Evolutionary conservation across 495 filamentous ascomycete species (phyloP).

Genomic region (Tuber brumale): DNA sequence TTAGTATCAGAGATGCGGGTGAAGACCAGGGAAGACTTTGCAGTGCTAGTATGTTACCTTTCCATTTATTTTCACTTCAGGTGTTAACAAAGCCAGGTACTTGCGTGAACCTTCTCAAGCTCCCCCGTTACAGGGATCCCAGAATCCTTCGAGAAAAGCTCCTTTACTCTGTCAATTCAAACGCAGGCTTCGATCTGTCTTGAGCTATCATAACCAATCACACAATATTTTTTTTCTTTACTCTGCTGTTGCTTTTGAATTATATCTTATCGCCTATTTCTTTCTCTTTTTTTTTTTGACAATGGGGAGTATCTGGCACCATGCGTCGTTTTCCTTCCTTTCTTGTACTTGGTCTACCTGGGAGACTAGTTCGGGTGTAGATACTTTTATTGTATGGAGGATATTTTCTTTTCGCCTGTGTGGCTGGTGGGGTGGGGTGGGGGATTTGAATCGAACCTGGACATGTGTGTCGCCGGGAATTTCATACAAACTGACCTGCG

Average conservation of each 20-base stretch:
- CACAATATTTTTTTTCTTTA: not conserved
- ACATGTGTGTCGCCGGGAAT: not conserved
- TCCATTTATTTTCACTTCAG: not conserved
- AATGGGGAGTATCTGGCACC: not conserved
- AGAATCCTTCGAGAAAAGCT: conserved; percentile 65
- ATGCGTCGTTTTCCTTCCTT: not conserved
- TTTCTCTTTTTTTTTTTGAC: not conserved
- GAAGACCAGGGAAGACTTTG: conserved; percentile 72
- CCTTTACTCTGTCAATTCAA: conserved; percentile 82
- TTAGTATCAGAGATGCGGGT: conserved; percentile 84
- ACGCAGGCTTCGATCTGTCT: conserved; percentile 92
- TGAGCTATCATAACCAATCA: conserved; percentile 38
- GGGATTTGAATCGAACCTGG: not conserved
- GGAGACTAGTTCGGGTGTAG: not conserved
- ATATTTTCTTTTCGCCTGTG: not conserved
- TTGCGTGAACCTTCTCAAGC: conserved; percentile 90
- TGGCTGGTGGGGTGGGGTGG: not conserved
- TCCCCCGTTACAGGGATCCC: conserved; percentile 70
- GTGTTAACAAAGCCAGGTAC: conserved; percentile 48
- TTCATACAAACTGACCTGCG: not conserved
- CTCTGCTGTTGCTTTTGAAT: not conserved
- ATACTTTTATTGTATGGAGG: not conserved
- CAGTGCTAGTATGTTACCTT: conserved; percentile 61
- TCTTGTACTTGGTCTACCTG: not conserved
- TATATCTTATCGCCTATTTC: not conserved